Percentiles rank a stretch among this genome's conserved stretches.
phyloP scores from a whole-genome alignment of 2,329 filamentous ascomycete genomes.

The Ramichloridium luteum region DNA sequence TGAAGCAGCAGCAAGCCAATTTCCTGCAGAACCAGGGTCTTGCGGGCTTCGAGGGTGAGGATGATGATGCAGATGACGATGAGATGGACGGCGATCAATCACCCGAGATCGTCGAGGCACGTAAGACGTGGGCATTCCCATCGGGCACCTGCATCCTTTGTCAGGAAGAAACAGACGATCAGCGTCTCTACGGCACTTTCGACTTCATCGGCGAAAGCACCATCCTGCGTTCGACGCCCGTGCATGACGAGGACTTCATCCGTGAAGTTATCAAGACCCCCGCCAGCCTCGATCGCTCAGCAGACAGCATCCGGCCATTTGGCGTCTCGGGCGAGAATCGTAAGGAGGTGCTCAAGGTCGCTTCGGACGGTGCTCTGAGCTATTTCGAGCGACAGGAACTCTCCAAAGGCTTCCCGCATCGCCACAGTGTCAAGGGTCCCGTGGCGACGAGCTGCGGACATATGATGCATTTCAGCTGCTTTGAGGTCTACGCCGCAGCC shows the following conservation, averaged over 20 bases:
- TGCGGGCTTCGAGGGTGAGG: constrained; percentile 77
- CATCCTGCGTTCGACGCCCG: constrained; percentile 75
- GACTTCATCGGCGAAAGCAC: constrained; percentile 76
- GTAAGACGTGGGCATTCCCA: constrained; percentile 80
- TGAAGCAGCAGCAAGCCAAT: constrained; percentile 92
- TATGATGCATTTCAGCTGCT: constrained; percentile 96
- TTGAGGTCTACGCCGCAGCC: constrained; percentile 79
- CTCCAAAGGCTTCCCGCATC: constrained; percentile 74
- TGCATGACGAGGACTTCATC: constrained; percentile 70
- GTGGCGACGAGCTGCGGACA: constrained; percentile 89
- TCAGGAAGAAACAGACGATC: constrained; percentile 89
- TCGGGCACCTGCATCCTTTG: constrained; percentile 89
- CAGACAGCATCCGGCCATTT: constrained; percentile 74
- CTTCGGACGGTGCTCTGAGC: constrained; percentile 57
- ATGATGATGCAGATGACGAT: constrained; percentile 62
- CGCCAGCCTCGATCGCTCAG: constrained; percentile 69
- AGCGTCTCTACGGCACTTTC: constrained; percentile 82
- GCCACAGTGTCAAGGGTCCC: constrained; percentile 51
- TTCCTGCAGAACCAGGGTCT: constrained; percentile 84
- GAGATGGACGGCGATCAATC: constrained; percentile 45
- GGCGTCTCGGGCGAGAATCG: constrained; percentile 83
- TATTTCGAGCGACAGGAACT: constrained; percentile 67
- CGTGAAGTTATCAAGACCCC: constrained; percentile 71
- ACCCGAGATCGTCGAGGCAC: constrained; percentile 47
- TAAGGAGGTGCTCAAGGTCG: constrained; percentile 61